Conservation (phyloP, 2,329 filamentous ascomycete genomes). For the Pseudocercospora crystallina region DNA sequence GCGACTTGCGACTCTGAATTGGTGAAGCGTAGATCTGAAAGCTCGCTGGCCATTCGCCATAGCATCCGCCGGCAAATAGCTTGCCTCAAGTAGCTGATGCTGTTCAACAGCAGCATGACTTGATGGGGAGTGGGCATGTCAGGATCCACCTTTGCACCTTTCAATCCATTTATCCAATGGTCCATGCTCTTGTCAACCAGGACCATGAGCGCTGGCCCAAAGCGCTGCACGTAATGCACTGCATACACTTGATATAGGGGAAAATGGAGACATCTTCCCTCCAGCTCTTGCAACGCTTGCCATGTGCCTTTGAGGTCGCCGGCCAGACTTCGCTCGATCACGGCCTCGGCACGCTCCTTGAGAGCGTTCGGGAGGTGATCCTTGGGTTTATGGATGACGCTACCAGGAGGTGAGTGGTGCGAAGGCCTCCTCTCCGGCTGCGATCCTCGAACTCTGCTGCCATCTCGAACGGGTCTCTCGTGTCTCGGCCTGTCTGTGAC, state of each 20-base stretch:
- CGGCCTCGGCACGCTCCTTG: not conserved
- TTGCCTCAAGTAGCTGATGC: not conserved
- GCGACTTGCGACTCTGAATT: not conserved
- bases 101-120: constrained; percentile 6
- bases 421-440: not conserved
- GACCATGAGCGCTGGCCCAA: no score
- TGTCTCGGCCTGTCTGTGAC: not conserved
- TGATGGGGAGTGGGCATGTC: constrained; percentile 9
- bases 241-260: no score
- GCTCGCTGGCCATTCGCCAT: constrained; percentile 9
- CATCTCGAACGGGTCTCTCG: not conserved
- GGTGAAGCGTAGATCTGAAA: constrained; percentile 7
- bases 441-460: not conserved
- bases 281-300: constrained; percentile 10
- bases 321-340: not conserved
- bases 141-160: not conserved
- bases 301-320: constrained; percentile 6
- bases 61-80: constrained; percentile 5
- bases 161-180: not conserved
- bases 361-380: no score
- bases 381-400: no score
- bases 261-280: no score
- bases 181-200: not conserved
- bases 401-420: not conserved
- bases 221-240: no score